phyloP scores from a whole-genome alignment of 257 asterid species.

The Rhazya stricta region DNA sequence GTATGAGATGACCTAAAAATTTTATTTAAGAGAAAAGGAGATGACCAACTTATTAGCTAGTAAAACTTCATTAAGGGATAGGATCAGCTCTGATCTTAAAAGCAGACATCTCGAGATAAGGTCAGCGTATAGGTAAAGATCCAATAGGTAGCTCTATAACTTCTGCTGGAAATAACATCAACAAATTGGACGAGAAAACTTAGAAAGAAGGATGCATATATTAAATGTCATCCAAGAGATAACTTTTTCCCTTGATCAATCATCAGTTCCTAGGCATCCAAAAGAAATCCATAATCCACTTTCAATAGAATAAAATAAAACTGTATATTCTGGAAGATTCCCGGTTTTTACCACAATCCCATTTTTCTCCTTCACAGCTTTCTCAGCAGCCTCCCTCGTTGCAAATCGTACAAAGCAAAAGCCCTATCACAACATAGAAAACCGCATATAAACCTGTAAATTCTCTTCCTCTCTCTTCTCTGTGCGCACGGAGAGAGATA shows the following conservation, averaged over 20 bases:
- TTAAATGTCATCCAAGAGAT: background rate
- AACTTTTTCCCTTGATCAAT: background rate
- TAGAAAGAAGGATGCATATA: background rate
- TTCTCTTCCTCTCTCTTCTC: background rate
- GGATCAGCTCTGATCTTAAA: background rate
- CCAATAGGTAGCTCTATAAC: background rate
- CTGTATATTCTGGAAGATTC: background rate
- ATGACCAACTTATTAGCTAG: background rate
- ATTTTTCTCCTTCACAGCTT: constrained; percentile 73
- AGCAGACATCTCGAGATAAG: background rate
- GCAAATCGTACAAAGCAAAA: constrained; percentile 82
- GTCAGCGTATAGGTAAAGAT: background rate
- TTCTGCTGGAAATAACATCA: background rate
- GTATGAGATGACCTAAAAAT: background rate
- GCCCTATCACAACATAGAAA: constrained; percentile 48
- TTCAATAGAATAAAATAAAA: background rate
- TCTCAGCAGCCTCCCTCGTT: constrained; percentile 74
- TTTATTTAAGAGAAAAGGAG: no score
- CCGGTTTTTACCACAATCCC: constrained; percentile 53
- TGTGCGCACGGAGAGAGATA: background rate
- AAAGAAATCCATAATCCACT: background rate
- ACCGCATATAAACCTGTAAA: constrained; percentile 8
- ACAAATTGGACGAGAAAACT: background rate
- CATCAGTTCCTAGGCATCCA: background rate
- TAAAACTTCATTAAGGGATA: background rate